Base-by-base conservation (phyloP, 345 rosid species). In the Jatropha curcas region DNA sequence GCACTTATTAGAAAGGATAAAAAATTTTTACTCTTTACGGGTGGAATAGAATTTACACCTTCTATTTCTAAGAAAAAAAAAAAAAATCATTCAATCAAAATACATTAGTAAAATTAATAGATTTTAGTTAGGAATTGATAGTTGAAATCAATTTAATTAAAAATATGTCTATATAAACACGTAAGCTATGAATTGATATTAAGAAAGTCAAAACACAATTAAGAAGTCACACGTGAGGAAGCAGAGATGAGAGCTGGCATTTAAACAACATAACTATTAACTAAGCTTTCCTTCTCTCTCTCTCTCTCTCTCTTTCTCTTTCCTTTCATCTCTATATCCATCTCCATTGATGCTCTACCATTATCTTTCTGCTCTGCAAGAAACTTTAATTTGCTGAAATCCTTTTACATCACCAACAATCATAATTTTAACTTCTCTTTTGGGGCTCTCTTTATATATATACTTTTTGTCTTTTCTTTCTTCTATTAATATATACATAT, bases 191-290 rank as follows among this genome's bases (percentile, higher is more conserved):
- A 33, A 33, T 60, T 74, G 76, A 70, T 77, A n/a, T 67, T 19
- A 7, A 55, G 16, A 76, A 81, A 77, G 84, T 80, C 84, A 80
- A 65, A 83, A 78, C 69, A 59, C 70, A 73, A 75, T 76, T 71
- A 80, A 76, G 76, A 81, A 77, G 50, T 60, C 80, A 81, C 90
- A 88, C 89, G 88, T 90, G 94, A 73, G 86, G 71, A 77, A 80
- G 78, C 87, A 84, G 80, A 76, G 79, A 71, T 30, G 59, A 69
- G 77, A 82, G 82, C 82, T 83, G 80, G 67, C 80, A 77, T 70
- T 81, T 70, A 66, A 35, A 39, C n/a, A 46, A 60, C 28, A 48
- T 17, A 2, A 39, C 13, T 41, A 9, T 41, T 41, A 41, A 41
- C 45, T 39, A 6, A 7, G 11, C 11, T 7, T 1, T 41, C 11